Evolutionary conservation across 768 basidiomycete species (phyloP), one percentile per base, ranked within the genome.

Genomic region (Symmetrospora coprosmae): DNA sequence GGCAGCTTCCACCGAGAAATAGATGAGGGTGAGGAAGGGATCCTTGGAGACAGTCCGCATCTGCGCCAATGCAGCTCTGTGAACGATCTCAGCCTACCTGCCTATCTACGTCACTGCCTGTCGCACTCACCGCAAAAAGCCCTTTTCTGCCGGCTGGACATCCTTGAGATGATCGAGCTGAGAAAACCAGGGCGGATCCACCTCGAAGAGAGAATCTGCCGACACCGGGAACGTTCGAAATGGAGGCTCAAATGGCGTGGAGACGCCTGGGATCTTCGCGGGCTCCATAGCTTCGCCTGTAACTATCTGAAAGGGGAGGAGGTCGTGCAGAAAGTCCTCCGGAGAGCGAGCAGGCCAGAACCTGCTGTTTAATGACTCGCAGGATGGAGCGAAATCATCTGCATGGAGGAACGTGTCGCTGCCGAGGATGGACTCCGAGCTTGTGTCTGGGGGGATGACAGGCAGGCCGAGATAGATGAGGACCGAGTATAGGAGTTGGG

Each of bases 401-500:
- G 66, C 62, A 38, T 66, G 65, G 0, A 75, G 66, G 65, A 73
- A 71, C 2, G 72, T 67, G 61, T 75, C 74, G 8, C 50, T 66
- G 2, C 66, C 65, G 39, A 71, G 69, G 0, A 70, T 61, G 0
- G 70, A 66, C n/a, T 67, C 68, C 4, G 74, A 72, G 1, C 72
- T 65, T 7, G 66, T 58, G 21, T 71, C 73, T 3, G 72, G 71
- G 8, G 72, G 72, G 2, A 66, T 55, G 53, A 75, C 69, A 0
- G 73, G 72, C 27, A 75, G 63, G 16, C 71, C 73, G 28, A 75
- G 66, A 65, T 73, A 74, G 21, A 68, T 67, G 50, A 76, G 67
- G 55, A 71, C 72, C 3, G 72, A 69, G 64, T 73, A 74, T 25
- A 72, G 61, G 45, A 74, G 68, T 41, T 74, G 72, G 1, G 69